Evolutionary conservation across 805 yeast species (phyloP).

Genomic region (Metschnikowia anglica): DNA sequence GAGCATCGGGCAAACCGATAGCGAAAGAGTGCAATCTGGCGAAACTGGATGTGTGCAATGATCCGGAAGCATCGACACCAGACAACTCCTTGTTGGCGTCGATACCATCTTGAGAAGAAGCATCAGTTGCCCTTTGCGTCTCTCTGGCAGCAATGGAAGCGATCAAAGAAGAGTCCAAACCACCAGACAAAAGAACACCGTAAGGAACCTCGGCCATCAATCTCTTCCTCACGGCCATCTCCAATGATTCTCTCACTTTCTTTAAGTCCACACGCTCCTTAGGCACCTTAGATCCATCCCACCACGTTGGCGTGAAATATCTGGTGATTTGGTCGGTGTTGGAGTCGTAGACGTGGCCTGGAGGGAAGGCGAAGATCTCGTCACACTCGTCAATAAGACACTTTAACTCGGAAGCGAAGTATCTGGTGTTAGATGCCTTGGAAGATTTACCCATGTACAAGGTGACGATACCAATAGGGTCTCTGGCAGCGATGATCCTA

Average conservation of each 20-base stretch:
- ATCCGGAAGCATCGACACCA: constrained; percentile 89
- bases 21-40: constrained; percentile 93
- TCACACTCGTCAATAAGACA: constrained; percentile 95
- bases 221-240: constrained; percentile 96
- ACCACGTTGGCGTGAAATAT: constrained; percentile 92
- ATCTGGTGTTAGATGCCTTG: constrained; percentile 70
- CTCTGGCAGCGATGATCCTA: constrained; percentile 94
- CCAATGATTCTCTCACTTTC: constrained; percentile 75
- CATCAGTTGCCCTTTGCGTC: constrained; percentile 71
- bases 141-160: constrained; percentile 98
- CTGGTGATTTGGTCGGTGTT: constrained; percentile 80
- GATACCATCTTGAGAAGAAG: constrained; percentile 45
- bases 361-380: constrained; percentile 90
- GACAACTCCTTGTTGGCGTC: constrained; percentile 73
- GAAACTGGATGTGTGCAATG: constrained; percentile 74
- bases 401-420: constrained; percentile 92
- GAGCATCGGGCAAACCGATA: constrained; percentile 95
- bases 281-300: constrained; percentile 80
- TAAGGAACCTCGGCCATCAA: constrained; percentile 99
- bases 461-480: constrained; percentile 96
- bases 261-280: constrained; percentile 70
- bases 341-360: constrained; percentile 96
- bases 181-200: constrained; percentile 97
- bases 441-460: constrained; percentile 87
- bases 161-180: constrained; percentile 93